Percentiles rank a stretch among this genome's conserved stretches.
These are phyloP conservation scores for Pythium chondricola DNA, from an alignment of 352 stramenopile species.

Conservation along the genomic window DNA sequence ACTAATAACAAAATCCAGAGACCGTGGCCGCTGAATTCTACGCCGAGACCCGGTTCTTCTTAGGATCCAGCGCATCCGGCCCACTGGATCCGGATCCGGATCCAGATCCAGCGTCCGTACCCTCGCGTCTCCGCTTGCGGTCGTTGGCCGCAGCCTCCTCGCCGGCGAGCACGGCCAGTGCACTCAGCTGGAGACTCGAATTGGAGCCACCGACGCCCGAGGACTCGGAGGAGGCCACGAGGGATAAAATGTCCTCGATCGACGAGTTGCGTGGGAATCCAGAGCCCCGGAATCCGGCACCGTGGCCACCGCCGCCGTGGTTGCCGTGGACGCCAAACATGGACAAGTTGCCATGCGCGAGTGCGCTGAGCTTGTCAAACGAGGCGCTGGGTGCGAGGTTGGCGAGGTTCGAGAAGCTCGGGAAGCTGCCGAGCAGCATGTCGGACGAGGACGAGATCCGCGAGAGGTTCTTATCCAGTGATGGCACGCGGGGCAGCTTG, in stretches of 20 bases:
- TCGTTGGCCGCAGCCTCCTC: constrained; percentile 57
- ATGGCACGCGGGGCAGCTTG: constrained; percentile 59
- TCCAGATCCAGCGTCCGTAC: no score
- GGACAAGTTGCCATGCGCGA: constrained; percentile 16
- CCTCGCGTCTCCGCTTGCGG: constrained; percentile 54
- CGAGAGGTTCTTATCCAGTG: constrained; percentile 29
- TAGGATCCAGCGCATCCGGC: constrained; percentile 2
- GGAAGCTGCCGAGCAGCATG: constrained; percentile 63
- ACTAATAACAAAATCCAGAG: no score
- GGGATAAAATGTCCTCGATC: constrained; percentile 82
- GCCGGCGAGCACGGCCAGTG: constrained; percentile 52
- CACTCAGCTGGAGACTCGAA: constrained; percentile 61
- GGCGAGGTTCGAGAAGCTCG: constrained; percentile 70
- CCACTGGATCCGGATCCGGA: no score
- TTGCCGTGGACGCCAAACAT: not conserved
- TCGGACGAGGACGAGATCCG: constrained; percentile 50
- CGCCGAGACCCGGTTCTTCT: constrained; percentile 20
- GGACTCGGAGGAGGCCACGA: constrained; percentile 75
- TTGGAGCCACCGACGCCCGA: constrained; percentile 32
- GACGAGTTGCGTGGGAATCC: constrained; percentile 80
- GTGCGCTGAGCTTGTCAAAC: constrained; percentile 65
- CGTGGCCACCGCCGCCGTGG: not conserved
- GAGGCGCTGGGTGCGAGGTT: constrained; percentile 57
- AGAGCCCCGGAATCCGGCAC: constrained; percentile 6
- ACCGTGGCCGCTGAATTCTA: no score